Evolutionary conservation across 345 rosid species (phyloP).

Genomic region (Rhizophora mangle): DNA sequence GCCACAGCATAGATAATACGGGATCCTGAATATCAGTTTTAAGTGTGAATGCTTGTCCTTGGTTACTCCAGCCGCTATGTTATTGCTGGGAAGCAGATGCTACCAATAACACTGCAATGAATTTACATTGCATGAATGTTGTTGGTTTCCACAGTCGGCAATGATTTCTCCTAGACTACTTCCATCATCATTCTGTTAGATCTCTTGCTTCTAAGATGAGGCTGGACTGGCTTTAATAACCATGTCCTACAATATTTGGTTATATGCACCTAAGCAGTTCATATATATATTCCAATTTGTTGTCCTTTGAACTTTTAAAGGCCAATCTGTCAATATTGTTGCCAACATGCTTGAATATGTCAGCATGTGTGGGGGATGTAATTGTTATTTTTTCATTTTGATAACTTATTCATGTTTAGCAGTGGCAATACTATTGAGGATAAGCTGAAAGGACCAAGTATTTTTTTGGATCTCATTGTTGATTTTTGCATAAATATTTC

Average conservation of each 20-base stretch:
- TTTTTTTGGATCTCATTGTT: not conserved
- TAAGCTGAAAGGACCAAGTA: not conserved
- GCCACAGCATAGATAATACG: not conserved
- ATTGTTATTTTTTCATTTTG: not conserved
- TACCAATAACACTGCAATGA: not conserved
- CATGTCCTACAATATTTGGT: not conserved
- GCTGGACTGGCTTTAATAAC: not conserved
- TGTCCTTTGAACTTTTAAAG: too few relatives aligned
- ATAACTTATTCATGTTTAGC: too few relatives aligned
- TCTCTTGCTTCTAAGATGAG: too few relatives aligned
- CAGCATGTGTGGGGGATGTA: not conserved
- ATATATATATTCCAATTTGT: too few relatives aligned
- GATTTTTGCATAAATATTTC: not conserved
- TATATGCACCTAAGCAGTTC: not conserved
- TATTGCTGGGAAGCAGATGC: not conserved
- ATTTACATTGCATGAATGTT: not conserved
- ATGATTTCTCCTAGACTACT: not conserved
- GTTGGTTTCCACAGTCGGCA: not conserved
- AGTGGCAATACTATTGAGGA: not conserved
- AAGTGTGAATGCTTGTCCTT: not conserved
- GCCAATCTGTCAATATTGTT: too few relatives aligned
- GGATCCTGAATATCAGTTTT: conserved; percentile 8
- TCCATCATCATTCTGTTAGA: not conserved
- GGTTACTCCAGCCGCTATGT: not conserved
- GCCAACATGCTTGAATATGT: conserved; percentile 6